Percentiles rank a stretch among this genome's conserved stretches.
These are phyloP conservation scores for Eucalyptus erythrocorys DNA, from an alignment of 345 rosid species.

Conservation along the genomic window DNA sequence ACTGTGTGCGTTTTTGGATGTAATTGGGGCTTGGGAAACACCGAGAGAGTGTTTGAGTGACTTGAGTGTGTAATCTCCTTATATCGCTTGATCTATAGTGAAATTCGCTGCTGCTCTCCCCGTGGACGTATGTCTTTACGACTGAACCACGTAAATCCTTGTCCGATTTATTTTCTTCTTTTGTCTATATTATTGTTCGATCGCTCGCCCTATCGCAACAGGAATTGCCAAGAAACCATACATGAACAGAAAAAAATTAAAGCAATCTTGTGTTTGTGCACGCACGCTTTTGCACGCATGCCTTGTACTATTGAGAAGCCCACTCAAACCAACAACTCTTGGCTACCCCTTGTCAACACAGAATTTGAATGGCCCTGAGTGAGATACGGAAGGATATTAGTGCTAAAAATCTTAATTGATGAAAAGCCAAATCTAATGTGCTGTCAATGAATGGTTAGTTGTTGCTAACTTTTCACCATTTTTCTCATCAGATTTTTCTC, in stretches of 20 bases:
- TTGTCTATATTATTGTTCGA: too few species aligned
- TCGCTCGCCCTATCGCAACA: too few species aligned
- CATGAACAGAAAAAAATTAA: neutral
- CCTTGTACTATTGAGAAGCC: neutral
- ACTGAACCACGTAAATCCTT: too few species aligned
- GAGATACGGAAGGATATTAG: neutral
- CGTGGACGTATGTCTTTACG: too few species aligned
- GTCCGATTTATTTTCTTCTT: too few species aligned
- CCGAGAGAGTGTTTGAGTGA: too few species aligned
- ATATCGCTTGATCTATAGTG: too few species aligned
- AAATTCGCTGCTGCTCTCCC: too few species aligned
- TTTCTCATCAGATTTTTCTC: neutral
- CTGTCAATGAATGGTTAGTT: neutral
- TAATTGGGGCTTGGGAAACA: too few species aligned
- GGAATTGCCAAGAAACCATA: neutral
- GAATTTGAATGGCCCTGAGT: neutral
- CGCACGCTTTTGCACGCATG: neutral
- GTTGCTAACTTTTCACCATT: neutral
- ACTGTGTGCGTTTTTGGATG: too few species aligned
- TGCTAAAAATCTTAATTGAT: neutral
- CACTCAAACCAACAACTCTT: neutral
- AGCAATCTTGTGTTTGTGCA: neutral
- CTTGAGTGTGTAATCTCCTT: too few species aligned
- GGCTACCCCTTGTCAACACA: neutral
- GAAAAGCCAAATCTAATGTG: neutral